Conservation (phyloP, 768 basidiomycete species). For the Tricholoma flavovirens region DNA sequence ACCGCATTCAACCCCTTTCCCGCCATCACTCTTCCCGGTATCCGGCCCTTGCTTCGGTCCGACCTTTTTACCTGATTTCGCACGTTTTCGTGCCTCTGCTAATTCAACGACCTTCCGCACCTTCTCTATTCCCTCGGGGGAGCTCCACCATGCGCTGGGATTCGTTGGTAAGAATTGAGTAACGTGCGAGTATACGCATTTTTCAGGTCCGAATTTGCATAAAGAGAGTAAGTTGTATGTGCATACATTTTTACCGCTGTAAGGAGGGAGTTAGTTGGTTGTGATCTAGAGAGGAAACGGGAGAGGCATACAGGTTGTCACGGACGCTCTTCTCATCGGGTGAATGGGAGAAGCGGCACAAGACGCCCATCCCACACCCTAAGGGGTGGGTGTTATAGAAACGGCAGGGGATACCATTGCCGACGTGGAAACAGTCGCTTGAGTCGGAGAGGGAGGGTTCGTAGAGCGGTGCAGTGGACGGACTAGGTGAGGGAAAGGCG, state of each 20-base stretch:
- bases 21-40: no score
- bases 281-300: not conserved
- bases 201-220: slow-evolving; percentile 32
- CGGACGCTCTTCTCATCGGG: slow-evolving; percentile 51
- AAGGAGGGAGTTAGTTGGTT: not conserved
- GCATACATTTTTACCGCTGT: slow-evolving; percentile 51
- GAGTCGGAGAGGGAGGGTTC: slow-evolving; percentile 40
- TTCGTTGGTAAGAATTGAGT: slow-evolving; percentile 28
- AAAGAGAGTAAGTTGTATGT: slow-evolving; percentile 31
- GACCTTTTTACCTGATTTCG: slow-evolving; percentile 4
- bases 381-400: slow-evolving; percentile 45
- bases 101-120: slow-evolving; percentile 17
- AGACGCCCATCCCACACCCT: slow-evolving; percentile 37
- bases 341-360: slow-evolving; percentile 46
- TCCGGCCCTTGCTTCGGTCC: not conserved
- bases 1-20: no score
- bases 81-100: slow-evolving; percentile 15
- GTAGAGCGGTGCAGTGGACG: not conserved
- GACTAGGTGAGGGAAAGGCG: slow-evolving; percentile 19
- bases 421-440: slow-evolving; percentile 46
- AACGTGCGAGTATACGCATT: slow-evolving; percentile 35
- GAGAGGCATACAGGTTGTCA: slow-evolving; percentile 42
- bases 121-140: slow-evolving; percentile 11
- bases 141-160: slow-evolving; percentile 31
- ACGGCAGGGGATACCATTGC: slow-evolving; percentile 48